These are phyloP conservation scores for Puya raimondii DNA, from an alignment of 176 grass and related monocot species.

Conservation along the genomic window DNA sequence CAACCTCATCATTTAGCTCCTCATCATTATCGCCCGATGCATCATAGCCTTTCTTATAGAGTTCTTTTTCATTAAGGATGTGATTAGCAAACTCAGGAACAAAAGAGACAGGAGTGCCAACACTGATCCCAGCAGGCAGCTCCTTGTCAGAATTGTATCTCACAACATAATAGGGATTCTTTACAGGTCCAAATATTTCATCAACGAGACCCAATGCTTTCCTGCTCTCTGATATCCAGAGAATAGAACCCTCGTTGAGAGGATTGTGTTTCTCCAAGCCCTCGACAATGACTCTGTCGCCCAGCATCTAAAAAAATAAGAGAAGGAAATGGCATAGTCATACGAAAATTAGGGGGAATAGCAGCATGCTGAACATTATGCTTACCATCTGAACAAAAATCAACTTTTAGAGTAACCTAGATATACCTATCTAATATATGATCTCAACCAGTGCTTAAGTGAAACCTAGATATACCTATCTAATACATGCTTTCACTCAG, in stretches of 20 bases:
- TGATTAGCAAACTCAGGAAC: constrained; percentile 62
- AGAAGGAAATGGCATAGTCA: background rate
- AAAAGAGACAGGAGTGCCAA: constrained; percentile 64
- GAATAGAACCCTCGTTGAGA: constrained; percentile 78
- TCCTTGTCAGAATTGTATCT: constrained; percentile 65
- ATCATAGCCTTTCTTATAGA: constrained; percentile 79
- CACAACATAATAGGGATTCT: constrained; percentile 75
- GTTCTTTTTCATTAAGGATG: constrained; percentile 63
- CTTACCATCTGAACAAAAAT: background rate
- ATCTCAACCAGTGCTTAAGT: background rate
- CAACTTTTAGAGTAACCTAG: no score
- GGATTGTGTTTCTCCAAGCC: constrained; percentile 74
- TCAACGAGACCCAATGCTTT: constrained; percentile 60
- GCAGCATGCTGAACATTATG: background rate
- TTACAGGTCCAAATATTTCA: constrained; percentile 92
- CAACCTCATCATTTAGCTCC: constrained; percentile 37
- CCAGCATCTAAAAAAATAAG: constrained; percentile 47
- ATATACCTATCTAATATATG: background rate
- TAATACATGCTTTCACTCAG: background rate
- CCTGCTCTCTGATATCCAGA: constrained; percentile 84
- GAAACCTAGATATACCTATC: background rate
- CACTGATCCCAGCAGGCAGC: constrained; percentile 53
- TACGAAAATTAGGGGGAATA: background rate
- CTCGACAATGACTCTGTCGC: constrained; percentile 73
- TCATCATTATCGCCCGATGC: constrained; percentile 56